A percentile compares a stretch with the other conserved stretches of the same genome.
Evolutionary conservation across 345 rosid species (phyloP).

Genomic region (Arabis alpina): DNA sequence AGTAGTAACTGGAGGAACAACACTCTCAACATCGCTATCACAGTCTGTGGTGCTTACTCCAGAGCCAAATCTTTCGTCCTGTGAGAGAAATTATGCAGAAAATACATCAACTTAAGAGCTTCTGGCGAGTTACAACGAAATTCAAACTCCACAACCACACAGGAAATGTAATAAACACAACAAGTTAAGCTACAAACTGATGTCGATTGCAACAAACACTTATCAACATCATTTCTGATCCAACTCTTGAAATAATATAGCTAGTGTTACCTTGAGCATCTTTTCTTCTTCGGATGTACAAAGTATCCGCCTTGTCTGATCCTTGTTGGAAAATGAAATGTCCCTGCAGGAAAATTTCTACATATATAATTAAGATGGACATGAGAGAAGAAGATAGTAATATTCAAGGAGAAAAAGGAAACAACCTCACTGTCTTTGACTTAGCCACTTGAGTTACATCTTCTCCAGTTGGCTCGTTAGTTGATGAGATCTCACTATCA

Average conservation of each 20-base stretch:
- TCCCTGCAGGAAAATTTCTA: constrained; percentile 25
- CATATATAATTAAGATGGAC: not conserved
- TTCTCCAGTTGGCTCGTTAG: constrained; percentile 28
- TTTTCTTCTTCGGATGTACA: constrained; percentile 19
- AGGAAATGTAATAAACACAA: too few species aligned
- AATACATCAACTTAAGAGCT: not conserved
- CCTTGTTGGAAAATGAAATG: not conserved
- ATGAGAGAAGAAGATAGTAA: constrained; percentile 7
- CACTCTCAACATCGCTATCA: too few species aligned
- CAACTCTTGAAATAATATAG: not conserved
- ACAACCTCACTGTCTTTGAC: constrained; percentile 28
- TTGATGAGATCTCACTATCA: constrained; percentile 28
- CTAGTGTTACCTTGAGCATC: constrained; percentile 14
- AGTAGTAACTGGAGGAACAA: too few species aligned
- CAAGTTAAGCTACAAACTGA: too few species aligned
- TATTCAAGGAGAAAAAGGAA: constrained; percentile 1
- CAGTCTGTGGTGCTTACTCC: not conserved
- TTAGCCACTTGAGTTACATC: not conserved
- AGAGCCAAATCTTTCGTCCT: constrained; percentile 26
- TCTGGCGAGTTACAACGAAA: too few species aligned
- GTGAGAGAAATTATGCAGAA: constrained; percentile 12
- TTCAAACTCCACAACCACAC: too few species aligned
- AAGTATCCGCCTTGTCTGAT: constrained; percentile 9
- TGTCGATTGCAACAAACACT: not conserved
- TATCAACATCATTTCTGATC: not conserved